Conservation (phyloP, 2,329 filamentous ascomycete species). For the Colletotrichum tabaci region DNA sequence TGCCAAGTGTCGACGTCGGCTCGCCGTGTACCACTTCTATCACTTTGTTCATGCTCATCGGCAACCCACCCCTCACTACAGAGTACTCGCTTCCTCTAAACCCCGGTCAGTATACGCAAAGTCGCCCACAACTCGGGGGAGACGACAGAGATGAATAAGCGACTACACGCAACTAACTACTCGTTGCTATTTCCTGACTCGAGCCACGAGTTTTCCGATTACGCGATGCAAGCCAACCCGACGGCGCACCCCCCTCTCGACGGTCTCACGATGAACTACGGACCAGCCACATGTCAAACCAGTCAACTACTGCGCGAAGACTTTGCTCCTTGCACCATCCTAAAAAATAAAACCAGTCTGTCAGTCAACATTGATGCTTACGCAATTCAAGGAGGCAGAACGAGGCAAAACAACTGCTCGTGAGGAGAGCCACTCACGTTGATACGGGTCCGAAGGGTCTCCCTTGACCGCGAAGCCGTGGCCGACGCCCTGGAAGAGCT, state of each 20-base stretch:
- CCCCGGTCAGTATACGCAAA: neutral
- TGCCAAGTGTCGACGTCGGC: neutral
- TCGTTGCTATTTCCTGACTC: no score
- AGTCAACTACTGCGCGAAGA: constrained; percentile 47
- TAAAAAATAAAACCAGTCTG: constrained; percentile 29
- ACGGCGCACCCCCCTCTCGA: neutral
- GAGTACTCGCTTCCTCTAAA: neutral
- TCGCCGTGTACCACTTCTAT: neutral
- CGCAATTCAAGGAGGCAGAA: no score
- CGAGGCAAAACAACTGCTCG: constrained; percentile 1
- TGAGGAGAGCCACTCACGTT: constrained; percentile 15
- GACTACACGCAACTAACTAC: no score
- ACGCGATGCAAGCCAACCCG: neutral
- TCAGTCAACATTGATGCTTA: neutral
- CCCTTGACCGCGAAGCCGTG: constrained; percentile 76
- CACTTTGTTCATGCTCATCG: neutral
- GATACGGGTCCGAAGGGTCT: constrained; percentile 58
- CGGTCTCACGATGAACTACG: neutral
- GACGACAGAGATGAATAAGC: no score
- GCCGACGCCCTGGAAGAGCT: constrained; percentile 72
- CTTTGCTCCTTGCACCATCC: constrained; percentile 52
- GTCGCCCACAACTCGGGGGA: neutral
- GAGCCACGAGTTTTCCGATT: no score
- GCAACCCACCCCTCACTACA: neutral
- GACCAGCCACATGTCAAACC: constrained; percentile 50